These are phyloP conservation scores for Tieghemostelium lacteum DNA, from an alignment of 78 protist genomes.

Conservation along the genomic window DNA sequence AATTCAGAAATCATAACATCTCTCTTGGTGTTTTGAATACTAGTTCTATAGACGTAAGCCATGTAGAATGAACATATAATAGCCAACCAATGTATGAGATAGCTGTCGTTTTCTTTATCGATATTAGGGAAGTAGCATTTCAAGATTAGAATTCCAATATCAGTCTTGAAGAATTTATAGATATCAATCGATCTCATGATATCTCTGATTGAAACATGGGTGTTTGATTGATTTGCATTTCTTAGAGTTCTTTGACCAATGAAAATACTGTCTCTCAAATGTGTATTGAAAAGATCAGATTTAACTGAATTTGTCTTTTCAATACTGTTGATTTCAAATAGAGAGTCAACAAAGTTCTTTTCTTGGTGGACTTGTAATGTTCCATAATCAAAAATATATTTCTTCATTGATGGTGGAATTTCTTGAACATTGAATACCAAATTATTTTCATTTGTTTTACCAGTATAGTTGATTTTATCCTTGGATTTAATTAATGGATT, in stretches of 20 bases:
- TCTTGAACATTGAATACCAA: constrained; percentile 57
- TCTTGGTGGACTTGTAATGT: background rate
- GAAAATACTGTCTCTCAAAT: background rate
- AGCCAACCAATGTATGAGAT: background rate
- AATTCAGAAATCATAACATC: background rate
- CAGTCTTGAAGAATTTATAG: constrained; percentile 23
- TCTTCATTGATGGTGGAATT: constrained; percentile 63
- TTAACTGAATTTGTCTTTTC: background rate
- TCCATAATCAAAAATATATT: constrained; percentile 29
- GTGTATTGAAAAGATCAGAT: background rate
- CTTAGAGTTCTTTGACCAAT: constrained; percentile 11
- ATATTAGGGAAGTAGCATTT: too few relatives aligned
- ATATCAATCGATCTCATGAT: constrained; percentile 24
- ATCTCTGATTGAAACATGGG: constrained; percentile 53
- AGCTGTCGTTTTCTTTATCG: background rate
- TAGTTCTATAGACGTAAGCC: background rate
- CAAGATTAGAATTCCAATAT: background rate
- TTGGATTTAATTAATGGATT: constrained; percentile 14
- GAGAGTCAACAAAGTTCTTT: background rate
- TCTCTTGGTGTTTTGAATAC: background rate
- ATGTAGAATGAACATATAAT: background rate
- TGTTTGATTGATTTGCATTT: background rate
- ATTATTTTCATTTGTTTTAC: background rate
- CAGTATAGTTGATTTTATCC: constrained; percentile 14
- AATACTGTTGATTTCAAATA: background rate